These are phyloP conservation scores for Symbiodinium natans DNA, from an alignment of 73 alveolate genomes.

Conservation along the genomic window DNA sequence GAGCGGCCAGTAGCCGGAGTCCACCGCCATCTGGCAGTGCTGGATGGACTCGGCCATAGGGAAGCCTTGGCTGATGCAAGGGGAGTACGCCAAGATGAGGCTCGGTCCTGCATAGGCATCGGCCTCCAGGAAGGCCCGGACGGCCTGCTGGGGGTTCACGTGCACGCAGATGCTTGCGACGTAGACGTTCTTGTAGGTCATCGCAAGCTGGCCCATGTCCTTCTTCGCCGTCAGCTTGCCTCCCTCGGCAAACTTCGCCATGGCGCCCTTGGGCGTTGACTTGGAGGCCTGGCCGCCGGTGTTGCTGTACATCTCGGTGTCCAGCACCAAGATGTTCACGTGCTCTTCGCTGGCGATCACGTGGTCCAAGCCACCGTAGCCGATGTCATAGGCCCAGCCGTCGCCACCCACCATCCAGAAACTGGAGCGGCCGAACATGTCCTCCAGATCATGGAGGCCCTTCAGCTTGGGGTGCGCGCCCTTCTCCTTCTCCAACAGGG, in stretches of 20 bases:
- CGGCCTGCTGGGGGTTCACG: constrained; percentile 69
- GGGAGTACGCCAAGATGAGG: constrained; percentile 62
- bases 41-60: constrained; percentile 80
- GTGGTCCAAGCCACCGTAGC: constrained; percentile 94
- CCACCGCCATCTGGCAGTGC: constrained; percentile 94
- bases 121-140: constrained; percentile 61
- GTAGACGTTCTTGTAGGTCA: constrained; percentile 93
- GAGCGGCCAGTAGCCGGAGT: constrained; percentile 92
- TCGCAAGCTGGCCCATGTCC: constrained; percentile 94
- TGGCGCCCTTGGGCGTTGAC: constrained; percentile 94
- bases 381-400: constrained; percentile 95
- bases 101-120: constrained; percentile 93
- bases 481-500: constrained; percentile 82
- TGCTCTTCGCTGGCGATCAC: constrained; percentile 92
- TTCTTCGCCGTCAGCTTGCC: constrained; percentile 90
- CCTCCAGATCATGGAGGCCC: constrained; percentile 54
- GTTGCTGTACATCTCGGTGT: constrained; percentile 94
- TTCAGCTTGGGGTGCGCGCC: constrained; percentile 26
- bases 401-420: constrained; percentile 94
- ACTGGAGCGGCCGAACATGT: constrained; percentile 73
- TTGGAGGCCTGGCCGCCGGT: constrained; percentile 94
- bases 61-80: constrained; percentile 90
- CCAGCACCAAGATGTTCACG: constrained; percentile 94
- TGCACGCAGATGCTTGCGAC: constrained; percentile 87
- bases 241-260: constrained; percentile 91